phyloP scores from a whole-genome alignment of 352 stramenopile species.

The Pythium grandisporangium region DNA sequence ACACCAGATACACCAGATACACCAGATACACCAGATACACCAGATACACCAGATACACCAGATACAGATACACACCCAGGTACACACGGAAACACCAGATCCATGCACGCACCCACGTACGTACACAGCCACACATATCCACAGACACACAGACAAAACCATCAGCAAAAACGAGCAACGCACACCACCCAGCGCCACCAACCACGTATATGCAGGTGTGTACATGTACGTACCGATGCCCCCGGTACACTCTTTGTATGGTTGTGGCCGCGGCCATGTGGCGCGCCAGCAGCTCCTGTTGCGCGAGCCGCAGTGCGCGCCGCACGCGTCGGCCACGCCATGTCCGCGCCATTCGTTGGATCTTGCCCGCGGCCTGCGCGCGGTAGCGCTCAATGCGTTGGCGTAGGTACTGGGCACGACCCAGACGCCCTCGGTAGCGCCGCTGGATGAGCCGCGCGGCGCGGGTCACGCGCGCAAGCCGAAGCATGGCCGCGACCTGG shows the following conservation, averaged over 20 bases:
- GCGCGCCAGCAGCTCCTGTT: slow-evolving; percentile 13
- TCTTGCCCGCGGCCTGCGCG: slow-evolving; percentile 28
- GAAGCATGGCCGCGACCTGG: slow-evolving; percentile 14
- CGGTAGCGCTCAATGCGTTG: slow-evolving; percentile 45
- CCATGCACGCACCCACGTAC: too few relatives aligned
- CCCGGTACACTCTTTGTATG: slow-evolving; percentile 69
- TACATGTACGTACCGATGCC: slow-evolving; percentile 52
- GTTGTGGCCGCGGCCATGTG: slow-evolving; percentile 33
- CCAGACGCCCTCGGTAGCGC: slow-evolving; percentile 57
- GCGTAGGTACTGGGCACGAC: slow-evolving; percentile 49
- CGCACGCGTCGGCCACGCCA: slow-evolving; percentile 25
- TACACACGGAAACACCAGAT: too few relatives aligned
- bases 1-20: too few relatives aligned
- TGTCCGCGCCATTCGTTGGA: slow-evolving; percentile 39
- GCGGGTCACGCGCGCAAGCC: slow-evolving; percentile 17
- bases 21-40: too few relatives aligned
- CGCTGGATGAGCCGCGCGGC: slow-evolving; percentile 57
- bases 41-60: too few relatives aligned
- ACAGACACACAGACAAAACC: too few relatives aligned
- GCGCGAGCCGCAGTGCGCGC: slow-evolving; percentile 19
- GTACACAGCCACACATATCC: too few relatives aligned
- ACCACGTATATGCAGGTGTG: too few relatives aligned
- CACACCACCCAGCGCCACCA: too few relatives aligned
- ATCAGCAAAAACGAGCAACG: too few relatives aligned
- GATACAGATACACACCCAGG: too few relatives aligned